phyloP scores from a whole-genome alignment of 768 basidiomycete genomes.

The Pleurotus platypus region DNA sequence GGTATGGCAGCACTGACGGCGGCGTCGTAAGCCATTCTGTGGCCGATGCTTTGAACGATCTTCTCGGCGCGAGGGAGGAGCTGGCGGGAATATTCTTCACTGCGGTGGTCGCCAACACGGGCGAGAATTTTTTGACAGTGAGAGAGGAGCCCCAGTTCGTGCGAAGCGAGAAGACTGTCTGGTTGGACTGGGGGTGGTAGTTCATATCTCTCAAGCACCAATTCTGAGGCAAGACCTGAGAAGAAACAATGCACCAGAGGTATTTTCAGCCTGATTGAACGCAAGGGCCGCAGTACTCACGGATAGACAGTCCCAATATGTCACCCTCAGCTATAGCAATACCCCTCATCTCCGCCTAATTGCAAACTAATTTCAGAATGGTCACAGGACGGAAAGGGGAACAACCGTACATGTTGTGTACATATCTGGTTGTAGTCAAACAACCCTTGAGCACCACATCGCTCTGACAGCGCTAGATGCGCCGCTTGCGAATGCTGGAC shows the following conservation, averaged over 20 bases:
- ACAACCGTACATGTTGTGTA: constrained; percentile 20
- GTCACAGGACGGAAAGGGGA: too few relatives aligned
- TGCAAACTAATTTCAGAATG: too few relatives aligned
- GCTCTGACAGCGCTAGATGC: constrained; percentile 22
- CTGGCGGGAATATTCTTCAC: too few relatives aligned
- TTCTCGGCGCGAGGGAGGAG: too few relatives aligned
- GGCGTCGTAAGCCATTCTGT: background rate
- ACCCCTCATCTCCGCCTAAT: constrained; percentile 27
- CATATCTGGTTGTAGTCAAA: constrained; percentile 33
- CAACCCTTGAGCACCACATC: constrained; percentile 42
- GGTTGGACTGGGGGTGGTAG: constrained; percentile 17
- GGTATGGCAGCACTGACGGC: background rate
- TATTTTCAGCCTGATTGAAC: background rate
- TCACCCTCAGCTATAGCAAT: constrained; percentile 44
- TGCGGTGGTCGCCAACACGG: too few relatives aligned
- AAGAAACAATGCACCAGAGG: background rate
- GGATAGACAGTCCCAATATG: constrained; percentile 32
- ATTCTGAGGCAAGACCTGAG: constrained; percentile 24
- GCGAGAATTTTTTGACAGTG: too few relatives aligned
- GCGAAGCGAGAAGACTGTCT: constrained; percentile 15
- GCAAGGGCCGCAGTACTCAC: constrained; percentile 18
- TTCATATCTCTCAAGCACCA: constrained; percentile 18
- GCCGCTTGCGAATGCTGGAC: constrained; percentile 15
- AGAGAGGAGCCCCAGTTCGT: constrained; percentile 10
- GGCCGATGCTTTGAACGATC: background rate